These are phyloP conservation scores for Phytopythium sindhum DNA, from an alignment of 352 stramenopile species.

Conservation along the genomic window DNA sequence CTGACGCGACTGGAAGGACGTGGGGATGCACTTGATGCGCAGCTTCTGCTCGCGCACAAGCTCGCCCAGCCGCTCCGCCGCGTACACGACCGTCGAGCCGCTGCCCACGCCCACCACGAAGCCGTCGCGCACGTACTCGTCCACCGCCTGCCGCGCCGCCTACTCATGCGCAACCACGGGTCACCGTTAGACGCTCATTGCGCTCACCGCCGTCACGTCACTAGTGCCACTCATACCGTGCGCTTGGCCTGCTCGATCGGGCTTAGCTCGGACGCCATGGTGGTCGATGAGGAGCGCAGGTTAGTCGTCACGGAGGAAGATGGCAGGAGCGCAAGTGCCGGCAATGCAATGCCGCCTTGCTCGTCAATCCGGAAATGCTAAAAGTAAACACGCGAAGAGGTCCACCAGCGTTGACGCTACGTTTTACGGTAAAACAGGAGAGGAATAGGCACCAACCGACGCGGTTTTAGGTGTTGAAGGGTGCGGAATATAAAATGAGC, in stretches of 20 bases:
- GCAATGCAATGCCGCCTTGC: not conserved
- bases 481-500: too few species aligned
- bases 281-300: too few species aligned
- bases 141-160: conserved; percentile 83
- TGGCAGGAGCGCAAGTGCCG: not conserved
- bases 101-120: conserved; percentile 98
- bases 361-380: not conserved
- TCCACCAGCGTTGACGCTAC: not conserved
- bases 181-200: not conserved
- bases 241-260: conserved; percentile 74
- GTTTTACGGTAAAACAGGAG: not conserved
- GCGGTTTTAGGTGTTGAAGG: too few species aligned
- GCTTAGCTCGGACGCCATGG: conserved; percentile 32
- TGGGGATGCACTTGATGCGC: conserved; percentile 97
- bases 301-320: not conserved
- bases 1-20: conserved; percentile 97
- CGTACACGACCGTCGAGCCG: conserved; percentile 98
- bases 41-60: conserved; percentile 90
- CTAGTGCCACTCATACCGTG: conserved; percentile 29
- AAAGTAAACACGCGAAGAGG: not conserved
- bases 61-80: conserved; percentile 95
- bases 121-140: conserved; percentile 91
- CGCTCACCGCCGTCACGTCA: not conserved
- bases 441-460: too few species aligned
- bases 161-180: conserved; percentile 9